Conservation (phyloP, 441 rosid species). For the Rhodomyrtus psidioides region DNA sequence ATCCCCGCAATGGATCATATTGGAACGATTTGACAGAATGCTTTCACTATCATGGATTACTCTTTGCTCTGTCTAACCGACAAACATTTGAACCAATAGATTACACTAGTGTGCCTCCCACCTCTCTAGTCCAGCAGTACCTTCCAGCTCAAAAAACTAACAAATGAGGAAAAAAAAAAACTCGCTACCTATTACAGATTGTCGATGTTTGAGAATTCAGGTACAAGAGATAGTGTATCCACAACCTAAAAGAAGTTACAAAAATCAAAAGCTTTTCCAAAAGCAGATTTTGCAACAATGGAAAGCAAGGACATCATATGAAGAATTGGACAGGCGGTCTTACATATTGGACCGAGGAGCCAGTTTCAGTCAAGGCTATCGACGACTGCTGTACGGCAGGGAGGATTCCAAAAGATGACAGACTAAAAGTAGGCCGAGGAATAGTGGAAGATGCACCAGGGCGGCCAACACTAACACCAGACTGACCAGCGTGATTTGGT, state of each 20-base stretch:
- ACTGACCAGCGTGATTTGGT: too few species aligned
- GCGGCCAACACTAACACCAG: too few species aligned
- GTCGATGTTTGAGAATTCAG: neutral
- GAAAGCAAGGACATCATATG: neutral
- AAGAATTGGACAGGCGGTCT: slow-evolving; percentile 8
- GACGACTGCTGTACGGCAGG: slow-evolving; percentile 89
- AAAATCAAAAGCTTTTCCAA: too few species aligned
- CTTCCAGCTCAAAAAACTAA: neutral
- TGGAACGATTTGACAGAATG: neutral
- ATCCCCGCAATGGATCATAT: neutral
- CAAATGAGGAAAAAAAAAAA: neutral
- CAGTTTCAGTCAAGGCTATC: slow-evolving; percentile 62
- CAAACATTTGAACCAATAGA: neutral
- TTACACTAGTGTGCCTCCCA: neutral
- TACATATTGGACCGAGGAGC: slow-evolving; percentile 78
- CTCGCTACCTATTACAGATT: slow-evolving; percentile 4
- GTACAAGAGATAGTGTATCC: neutral
- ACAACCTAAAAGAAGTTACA: too few species aligned
- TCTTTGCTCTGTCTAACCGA: neutral
- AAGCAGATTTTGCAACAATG: too few species aligned
- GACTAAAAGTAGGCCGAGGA: slow-evolving; percentile 33
- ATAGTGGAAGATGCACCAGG: slow-evolving; percentile 33
- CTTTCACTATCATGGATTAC: neutral
- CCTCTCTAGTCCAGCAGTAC: neutral
- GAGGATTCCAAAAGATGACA: slow-evolving; percentile 75